phyloP scores from a whole-genome alignment of 768 basidiomycete genomes.

The Symmetrospora coprosmae region DNA sequence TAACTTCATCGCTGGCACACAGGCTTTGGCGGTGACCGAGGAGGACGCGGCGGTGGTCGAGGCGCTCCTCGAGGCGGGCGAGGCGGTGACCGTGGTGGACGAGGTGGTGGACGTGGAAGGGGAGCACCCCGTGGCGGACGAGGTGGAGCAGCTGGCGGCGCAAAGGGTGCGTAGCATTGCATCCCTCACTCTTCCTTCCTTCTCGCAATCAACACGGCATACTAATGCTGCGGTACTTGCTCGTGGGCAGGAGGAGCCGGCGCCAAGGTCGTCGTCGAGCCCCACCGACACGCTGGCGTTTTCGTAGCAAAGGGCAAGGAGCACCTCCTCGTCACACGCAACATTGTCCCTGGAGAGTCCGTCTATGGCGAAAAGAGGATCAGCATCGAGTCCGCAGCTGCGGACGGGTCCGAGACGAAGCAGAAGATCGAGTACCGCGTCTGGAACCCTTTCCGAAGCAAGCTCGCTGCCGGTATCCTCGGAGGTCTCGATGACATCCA shows the following conservation, averaged over 20 bases:
- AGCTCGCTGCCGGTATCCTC: slow-evolving; percentile 89
- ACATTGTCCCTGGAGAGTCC: slow-evolving; percentile 89
- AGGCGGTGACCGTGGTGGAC: slow-evolving; percentile 37
- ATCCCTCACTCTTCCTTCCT: background rate
- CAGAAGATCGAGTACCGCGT: slow-evolving; percentile 86
- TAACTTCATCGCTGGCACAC: too few species aligned
- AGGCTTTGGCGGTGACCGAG: slow-evolving; percentile 12
- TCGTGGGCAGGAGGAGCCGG: slow-evolving; percentile 39
- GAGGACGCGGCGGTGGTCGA: slow-evolving; percentile 19
- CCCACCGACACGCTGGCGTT: slow-evolving; percentile 83
- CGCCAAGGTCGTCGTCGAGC: slow-evolving; percentile 78
- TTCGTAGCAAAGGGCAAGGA: slow-evolving; percentile 95
- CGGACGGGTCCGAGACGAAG: slow-evolving; percentile 42
- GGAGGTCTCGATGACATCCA: slow-evolving; percentile 87
- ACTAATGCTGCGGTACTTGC: slow-evolving; percentile 9
- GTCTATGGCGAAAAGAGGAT: slow-evolving; percentile 99
- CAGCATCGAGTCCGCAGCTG: slow-evolving; percentile 54
- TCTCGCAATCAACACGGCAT: background rate
- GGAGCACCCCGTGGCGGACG: slow-evolving; percentile 33
- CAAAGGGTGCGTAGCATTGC: background rate
- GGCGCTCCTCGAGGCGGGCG: slow-evolving; percentile 34
- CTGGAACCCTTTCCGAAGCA: slow-evolving; percentile 98
- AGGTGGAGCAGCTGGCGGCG: slow-evolving; percentile 34
- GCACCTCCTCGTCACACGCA: slow-evolving; percentile 89
- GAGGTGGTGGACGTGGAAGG: slow-evolving; percentile 39